Evolutionary conservation across 2,329 filamentous ascomycete species (phyloP).

Genomic region (Cryphonectria carpinicola): DNA sequence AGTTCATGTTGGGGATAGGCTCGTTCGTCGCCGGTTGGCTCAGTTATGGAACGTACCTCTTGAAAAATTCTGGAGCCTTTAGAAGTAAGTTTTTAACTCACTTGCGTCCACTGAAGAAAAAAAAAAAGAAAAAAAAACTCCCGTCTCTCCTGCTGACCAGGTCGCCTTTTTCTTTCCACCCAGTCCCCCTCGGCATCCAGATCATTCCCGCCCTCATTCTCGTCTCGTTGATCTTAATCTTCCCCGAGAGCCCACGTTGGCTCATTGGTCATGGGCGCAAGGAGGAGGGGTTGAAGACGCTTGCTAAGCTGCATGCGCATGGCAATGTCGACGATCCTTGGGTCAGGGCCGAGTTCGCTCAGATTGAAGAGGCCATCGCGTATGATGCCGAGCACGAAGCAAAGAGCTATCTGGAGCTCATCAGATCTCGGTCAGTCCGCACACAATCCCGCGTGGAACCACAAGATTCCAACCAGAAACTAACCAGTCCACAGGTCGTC

Average conservation of each 20-base stretch:
- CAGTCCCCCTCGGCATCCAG: constrained; percentile 51
- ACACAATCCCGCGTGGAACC: neutral
- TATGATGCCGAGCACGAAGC: constrained; percentile 71
- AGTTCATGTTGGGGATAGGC: constrained; percentile 82
- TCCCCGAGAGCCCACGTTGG: constrained; percentile 76
- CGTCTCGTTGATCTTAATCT: constrained; percentile 66
- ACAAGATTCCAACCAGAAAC: neutral
- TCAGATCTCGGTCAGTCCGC: constrained; percentile 53
- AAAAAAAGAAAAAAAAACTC: too few species aligned
- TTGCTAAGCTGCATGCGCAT: constrained; percentile 71
- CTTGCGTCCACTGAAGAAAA: neutral
- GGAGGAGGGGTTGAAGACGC: constrained; percentile 66
- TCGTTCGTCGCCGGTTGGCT: constrained; percentile 74
- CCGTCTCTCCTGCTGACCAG: neutral
- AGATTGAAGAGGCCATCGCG: constrained; percentile 64
- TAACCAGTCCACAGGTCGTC: constrained; percentile 49
- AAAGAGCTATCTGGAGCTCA: constrained; percentile 72
- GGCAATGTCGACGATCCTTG: constrained; percentile 68
- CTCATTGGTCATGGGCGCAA: constrained; percentile 72
- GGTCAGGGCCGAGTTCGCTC: constrained; percentile 73
- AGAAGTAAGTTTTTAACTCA: constrained; percentile 28
- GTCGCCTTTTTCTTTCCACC: neutral
- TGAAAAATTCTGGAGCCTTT: constrained; percentile 36
- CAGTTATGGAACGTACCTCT: constrained; percentile 60
- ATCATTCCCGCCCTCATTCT: constrained; percentile 68